Conservation (phyloP, 2,329 filamentous ascomycete genomes). For the Trichothecium roseum region DNA sequence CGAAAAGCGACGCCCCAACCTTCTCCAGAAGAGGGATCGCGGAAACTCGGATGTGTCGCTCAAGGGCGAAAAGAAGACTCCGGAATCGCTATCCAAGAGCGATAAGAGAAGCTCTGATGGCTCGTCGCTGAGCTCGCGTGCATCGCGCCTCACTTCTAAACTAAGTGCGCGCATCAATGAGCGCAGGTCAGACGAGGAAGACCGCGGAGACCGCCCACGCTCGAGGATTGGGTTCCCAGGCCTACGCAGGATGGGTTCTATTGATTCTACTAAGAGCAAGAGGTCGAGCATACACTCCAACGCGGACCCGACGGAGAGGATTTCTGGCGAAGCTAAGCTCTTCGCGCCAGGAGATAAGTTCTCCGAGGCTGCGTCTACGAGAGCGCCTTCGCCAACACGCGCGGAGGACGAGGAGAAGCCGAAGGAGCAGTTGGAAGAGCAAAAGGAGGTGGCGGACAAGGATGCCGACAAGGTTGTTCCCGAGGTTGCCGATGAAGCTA, state of each 20-base stretch:
- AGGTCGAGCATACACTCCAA: conserved; percentile 39
- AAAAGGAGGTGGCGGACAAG: too few species aligned
- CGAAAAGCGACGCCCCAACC: conserved; percentile 7
- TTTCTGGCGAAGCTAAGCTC: conserved; percentile 44
- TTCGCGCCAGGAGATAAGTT: conserved; percentile 45
- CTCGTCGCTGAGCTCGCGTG: too few species aligned
- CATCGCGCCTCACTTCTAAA: too few species aligned
- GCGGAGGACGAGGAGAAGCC: conserved; percentile 20
- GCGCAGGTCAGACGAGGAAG: neutral
- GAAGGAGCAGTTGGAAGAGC: conserved; percentile 1
- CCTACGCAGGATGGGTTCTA: conserved; percentile 30
- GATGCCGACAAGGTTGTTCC: too few species aligned
- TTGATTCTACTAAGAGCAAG: conserved; percentile 37
- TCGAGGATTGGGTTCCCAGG: conserved; percentile 35
- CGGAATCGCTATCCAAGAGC: too few species aligned
- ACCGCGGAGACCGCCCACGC: conserved; percentile 10
- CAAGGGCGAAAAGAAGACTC: neutral
- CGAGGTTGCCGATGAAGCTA: too few species aligned
- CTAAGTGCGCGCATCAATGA: neutral
- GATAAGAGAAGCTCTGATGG: too few species aligned
- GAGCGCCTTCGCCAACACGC: conserved; percentile 31
- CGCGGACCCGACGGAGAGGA: conserved; percentile 43
- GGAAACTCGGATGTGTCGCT: neutral
- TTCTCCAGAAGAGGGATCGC: neutral
- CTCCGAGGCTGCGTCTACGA: conserved; percentile 44